Evolutionary conservation across 73 alveolate genomes (phyloP), one percentile per base, ranked within the genome.

Genomic region (Tetrahymena elliotti): DNA sequence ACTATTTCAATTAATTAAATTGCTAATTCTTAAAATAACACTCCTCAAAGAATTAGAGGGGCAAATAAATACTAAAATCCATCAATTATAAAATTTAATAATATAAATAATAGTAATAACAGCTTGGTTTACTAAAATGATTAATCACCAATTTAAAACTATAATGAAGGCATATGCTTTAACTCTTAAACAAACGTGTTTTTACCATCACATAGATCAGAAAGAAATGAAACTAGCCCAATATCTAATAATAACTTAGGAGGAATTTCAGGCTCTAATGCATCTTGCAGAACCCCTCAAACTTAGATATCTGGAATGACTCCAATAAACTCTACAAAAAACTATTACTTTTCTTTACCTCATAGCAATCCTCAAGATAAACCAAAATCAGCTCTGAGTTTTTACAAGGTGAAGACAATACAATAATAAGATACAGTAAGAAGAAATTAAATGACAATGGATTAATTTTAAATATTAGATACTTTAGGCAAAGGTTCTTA

Each of bases 401-500:
- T 68, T 31, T 68, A 68, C n/a, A 68, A 68, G n/a, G 88, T 68
- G 4, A 68, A 68, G 36, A 18, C 88, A 2, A n/a, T 68, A n/a
- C 16, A 68, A 22, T 31, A 68, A 68, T 68, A n/a, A 8, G 88
- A 68, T 22, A 68, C 38, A 22, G 88, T 68, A 0, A 68, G n/a
- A 36, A 68, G 34, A 31, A 68, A 68, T 68, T 68, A 68, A 68
- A 68, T 68, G 34, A 27, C 88, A 0, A 27, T 68, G 88, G 88
- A 68, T 68, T 68, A 31, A 16, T 68, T 68, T 31, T 68, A 68
- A 31, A 6, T 68, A 24, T 68, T 68, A 18, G 88, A 68, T 1
- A 68, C 88, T 0, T 31, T 95, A 11, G 97, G 97, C 18, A 83
- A 94, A 83, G 97, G 97, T 6, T 94, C 97, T 20, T 95, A 95